These are phyloP conservation scores for Pilatotrama ljubarskyi DNA, from an alignment of 768 basidiomycete species.

Conservation along the genomic window DNA sequence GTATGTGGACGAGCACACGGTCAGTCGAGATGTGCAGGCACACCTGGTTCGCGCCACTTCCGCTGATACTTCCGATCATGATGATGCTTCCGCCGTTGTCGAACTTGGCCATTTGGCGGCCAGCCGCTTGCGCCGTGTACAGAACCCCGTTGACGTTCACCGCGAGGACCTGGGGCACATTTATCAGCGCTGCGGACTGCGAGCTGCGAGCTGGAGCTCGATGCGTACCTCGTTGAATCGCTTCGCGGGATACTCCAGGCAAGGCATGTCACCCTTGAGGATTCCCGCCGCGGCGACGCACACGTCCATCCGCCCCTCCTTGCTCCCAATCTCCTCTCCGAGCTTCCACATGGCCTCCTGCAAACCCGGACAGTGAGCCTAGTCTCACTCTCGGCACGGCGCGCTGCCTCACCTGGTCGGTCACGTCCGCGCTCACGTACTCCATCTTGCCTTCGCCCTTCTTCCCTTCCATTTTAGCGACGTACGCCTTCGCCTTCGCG, in stretches of 20 bases:
- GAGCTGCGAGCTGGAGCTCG: too few species aligned
- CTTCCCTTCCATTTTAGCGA: conserved; percentile 20
- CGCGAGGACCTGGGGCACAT: conserved; percentile 49
- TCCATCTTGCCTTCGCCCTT: conserved; percentile 42
- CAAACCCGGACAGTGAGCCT: neutral
- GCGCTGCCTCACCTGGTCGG: conserved; percentile 50
- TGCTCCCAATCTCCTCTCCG: conserved; percentile 59
- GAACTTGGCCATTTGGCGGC: conserved; percentile 37
- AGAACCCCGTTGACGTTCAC: conserved; percentile 54
- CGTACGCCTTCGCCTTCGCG: conserved; percentile 49
- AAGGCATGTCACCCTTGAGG: conserved; percentile 51
- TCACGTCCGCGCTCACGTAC: conserved; percentile 67
- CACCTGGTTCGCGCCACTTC: conserved; percentile 64
- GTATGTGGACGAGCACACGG: conserved; percentile 36
- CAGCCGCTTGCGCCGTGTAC: conserved; percentile 38
- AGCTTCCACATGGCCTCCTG: conserved; percentile 47
- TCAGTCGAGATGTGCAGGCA: conserved; percentile 20
- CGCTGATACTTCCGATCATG: conserved; percentile 45
- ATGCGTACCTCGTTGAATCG: conserved; percentile 59
- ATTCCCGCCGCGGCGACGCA: conserved; percentile 81
- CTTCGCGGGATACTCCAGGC: conserved; percentile 63
- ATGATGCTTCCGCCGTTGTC: conserved; percentile 41
- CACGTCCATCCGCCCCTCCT: conserved; percentile 70
- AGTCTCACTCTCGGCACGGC: neutral
- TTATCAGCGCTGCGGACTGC: neutral